These are phyloP conservation scores for Ceratobasidium sp. DNA, from an alignment of 1,284 basidiomycete species.

Conservation along the genomic window DNA sequence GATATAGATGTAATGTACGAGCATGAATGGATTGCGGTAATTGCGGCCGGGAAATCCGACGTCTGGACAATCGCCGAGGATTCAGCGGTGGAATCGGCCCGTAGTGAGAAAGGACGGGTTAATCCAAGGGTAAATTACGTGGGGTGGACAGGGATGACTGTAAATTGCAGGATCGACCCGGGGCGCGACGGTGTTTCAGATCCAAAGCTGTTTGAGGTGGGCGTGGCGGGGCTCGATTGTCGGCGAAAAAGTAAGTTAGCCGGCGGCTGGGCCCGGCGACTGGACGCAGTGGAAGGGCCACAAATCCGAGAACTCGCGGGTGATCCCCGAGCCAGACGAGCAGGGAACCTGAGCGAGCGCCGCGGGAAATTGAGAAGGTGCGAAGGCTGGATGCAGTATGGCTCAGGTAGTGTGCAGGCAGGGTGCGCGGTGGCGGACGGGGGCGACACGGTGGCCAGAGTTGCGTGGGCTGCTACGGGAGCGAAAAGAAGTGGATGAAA, in stretches of 20 bases:
- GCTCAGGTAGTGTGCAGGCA: neutral
- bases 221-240: neutral
- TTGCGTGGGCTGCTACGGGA: constrained; percentile 11
- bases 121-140: no score
- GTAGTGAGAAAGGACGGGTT: constrained; percentile 2
- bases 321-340: neutral
- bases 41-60: neutral
- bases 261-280: constrained; percentile 30
- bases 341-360: neutral
- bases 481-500: constrained; percentile 30
- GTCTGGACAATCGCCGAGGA: constrained; percentile 12
- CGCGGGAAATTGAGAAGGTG: constrained; percentile 22
- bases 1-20: neutral
- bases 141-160: neutral
- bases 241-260: no score
- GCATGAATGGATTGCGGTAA: neutral
- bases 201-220: neutral
- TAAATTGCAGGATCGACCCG: constrained; percentile 3
- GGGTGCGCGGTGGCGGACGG: neutral
- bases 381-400: neutral
- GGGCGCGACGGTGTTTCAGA: no score
- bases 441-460: neutral
- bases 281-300: no score
- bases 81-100: neutral
- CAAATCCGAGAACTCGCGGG: constrained; percentile 10